Evolutionary conservation across 495 filamentous ascomycete species (phyloP).

Genomic region (Penicillium egyptiacum): DNA sequence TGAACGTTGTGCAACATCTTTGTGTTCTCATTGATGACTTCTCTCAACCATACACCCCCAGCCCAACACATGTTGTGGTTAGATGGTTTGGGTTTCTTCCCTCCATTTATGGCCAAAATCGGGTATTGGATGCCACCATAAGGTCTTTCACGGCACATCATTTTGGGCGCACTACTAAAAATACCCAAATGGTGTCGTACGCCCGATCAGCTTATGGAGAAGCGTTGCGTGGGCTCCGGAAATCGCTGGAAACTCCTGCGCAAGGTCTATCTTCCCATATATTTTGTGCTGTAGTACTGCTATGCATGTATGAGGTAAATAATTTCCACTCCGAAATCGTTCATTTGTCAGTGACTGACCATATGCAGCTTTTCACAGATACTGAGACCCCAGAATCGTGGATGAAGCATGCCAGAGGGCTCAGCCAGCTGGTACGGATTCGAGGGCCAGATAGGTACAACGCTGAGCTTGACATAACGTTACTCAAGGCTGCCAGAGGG

Average conservation of each 20-base stretch:
- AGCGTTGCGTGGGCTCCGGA: constrained; percentile 29
- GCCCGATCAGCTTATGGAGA: constrained; percentile 33
- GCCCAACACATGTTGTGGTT: constrained; percentile 20
- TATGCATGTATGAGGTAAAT: constrained; percentile 40
- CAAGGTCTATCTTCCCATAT: constrained; percentile 34
- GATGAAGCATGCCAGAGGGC: constrained; percentile 41
- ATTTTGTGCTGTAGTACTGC: constrained; percentile 35
- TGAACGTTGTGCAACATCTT: constrained; percentile 31
- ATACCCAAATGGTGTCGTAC: constrained; percentile 31
- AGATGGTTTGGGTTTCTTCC: constrained; percentile 36
- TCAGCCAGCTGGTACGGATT: constrained; percentile 31
- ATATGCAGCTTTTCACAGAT: constrained; percentile 33
- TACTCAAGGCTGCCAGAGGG: constrained; percentile 36
- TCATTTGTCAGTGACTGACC: constrained; percentile 2
- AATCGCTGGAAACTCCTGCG: constrained; percentile 22
- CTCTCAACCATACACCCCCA: constrained; percentile 18
- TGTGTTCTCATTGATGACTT: constrained; percentile 29
- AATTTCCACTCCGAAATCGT: background rate
- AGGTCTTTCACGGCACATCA: constrained; percentile 36
- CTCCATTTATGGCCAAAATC: constrained; percentile 31
- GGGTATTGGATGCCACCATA: constrained; percentile 32
- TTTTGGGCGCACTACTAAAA: constrained; percentile 25
- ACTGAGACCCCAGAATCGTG: constrained; percentile 33
- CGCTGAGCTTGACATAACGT: constrained; percentile 26
- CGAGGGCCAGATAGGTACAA: constrained; percentile 31